Evolutionary conservation across 495 filamentous ascomycete species (phyloP), one percentile per base, ranked within the genome.

Genomic region (Hypomontagnella monticulosa): DNA sequence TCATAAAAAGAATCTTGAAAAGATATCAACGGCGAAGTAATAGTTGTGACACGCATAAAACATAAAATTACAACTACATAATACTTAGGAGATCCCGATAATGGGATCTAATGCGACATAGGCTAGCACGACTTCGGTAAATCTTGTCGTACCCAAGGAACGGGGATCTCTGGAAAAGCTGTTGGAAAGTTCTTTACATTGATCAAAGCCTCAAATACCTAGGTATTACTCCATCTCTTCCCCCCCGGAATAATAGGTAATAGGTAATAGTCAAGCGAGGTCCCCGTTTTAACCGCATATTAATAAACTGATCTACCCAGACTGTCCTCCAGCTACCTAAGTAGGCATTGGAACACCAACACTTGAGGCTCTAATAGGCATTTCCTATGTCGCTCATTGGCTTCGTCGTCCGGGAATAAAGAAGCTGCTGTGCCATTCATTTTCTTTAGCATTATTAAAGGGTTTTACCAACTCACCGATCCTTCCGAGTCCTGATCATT

Each of bases 231-330:
- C 14, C 10, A 27, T 23, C 47, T 18, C 41, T 46, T 53, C 30
- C 4, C 27, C 58, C 7, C 14, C 49, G 65, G 58, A 55, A 67
- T 63, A 59, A 58, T 58, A 58, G 47, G 38, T 63, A 63, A 51
- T 52, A 38, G 51, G 38, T 63, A 63, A 51, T 52, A 38, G 51
- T 20, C 4, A 30, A 30, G 37, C 7, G 15, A 10, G 58, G 23
- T 47, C 47, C 33, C 53, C 53, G 54, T 48, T 63, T 68, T 68
- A 68, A 46, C 65, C 65, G 65, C 54, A 68, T 68, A 68, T 63
- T 63, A 68, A 68, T 62, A 58, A 56, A 63, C 40, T 46, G 53
- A 57, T 52, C 51, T 50, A 19, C n/a, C n/a, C n/a, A n/a, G n/a
- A n/a, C n/a, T n/a, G n/a, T 15, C 36, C 11, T 34, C 5, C 15